Base-by-base conservation (phyloP, 129 eudicot species). In the Helichrysum umbraculigerum region DNA sequence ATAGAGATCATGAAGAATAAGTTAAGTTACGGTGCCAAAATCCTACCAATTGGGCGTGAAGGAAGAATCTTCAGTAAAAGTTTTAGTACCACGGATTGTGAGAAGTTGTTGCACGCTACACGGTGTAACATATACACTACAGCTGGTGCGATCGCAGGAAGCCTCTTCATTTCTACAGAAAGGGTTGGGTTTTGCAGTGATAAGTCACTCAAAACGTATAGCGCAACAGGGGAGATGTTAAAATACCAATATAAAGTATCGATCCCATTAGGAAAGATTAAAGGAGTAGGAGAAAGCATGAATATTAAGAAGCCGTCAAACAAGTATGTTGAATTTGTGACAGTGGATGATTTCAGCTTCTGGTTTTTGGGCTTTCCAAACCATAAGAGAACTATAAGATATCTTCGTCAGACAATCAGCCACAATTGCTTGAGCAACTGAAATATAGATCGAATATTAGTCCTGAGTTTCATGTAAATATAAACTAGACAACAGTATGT, bases 221-320 rank as follows among this genome's bases (percentile, higher is more conserved):
- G 79, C 37, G 28, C 71, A 29, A 30, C 61, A 11, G 79, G 79
- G 4, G 79, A 73, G 62, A 14, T 67, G 25, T 7, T 73, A 54
- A 80, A 73, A 68, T 56, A 72, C 68, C 59, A 66, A 33, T 72
- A 73, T 39, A 63, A 79, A 47, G 76, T 75, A 5, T 72, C 58
- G 39, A 83, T 83, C 11, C 83, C 86, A 0, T 44, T 78, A 52
- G 71, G 50, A 54, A 78, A 78, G 73, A 73, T 83, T 12, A 68
- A 61, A 72, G 63, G 67, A 73, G 74, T 42, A 50, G 74, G 68
- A 61, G 78, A 72, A 65, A 77, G 67, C 64, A 51, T 68, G 73
- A 34, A 82, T 56, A 14, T 42, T 7, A 73, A 82, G 67, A 72
- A 28, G 52, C 76, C 62, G 41, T 82, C 79, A 10, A 79, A 67